Base-by-base conservation (phyloP, 176 grass and related monocot species). In the Aegilops umbellulata region DNA sequence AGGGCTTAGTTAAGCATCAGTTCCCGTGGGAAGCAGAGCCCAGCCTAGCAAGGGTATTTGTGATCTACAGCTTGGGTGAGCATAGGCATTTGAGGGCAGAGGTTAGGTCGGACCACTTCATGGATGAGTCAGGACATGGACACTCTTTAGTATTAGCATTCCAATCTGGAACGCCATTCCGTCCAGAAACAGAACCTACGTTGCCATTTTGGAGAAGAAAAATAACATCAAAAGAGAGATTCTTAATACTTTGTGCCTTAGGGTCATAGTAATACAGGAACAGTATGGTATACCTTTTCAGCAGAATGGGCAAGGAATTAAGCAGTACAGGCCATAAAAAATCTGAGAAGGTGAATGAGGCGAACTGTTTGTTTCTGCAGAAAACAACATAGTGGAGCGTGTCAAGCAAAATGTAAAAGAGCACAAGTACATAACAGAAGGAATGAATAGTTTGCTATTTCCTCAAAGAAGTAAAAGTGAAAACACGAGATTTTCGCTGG, bases 331-430 rank as follows among this genome's bases (percentile, higher is more conserved):
- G 12, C 42, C 38, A 7, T 14, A 39, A 73, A 46, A 41, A 46
- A 44, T 26, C 22, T 4, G n/a, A 73, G 36, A 72, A 72, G 22
- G 69, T 41, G 24, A 38, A 27, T 74, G n/a, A 74, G 71, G 71
- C 71, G 26, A 23, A 19, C 7, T 20, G 41, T 85, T 65, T 70
- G 5, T 41, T 75, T 83, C 22, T 41, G 39, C 39, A n/a, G 58
- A 70, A 84, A 84, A 30, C 24, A 75, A 74, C 47, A 71, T 30
- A 84, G 57, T 74, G 38, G 26, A 84, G 63, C 19, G 14, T 47
- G 51, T 75, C 57, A 83, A 62, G 17, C 27, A 58, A 69, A 31
- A 42, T 41, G 68, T 60, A 60, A 57, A 83, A 60, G 25, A 74
- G 16, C 25, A 29, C 4, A 75, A 74, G 60, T 42, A 62, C 60